Evolutionary conservation across 768 basidiomycete genomes (phyloP).

Genomic region (Hydnomerulius pinastri): DNA sequence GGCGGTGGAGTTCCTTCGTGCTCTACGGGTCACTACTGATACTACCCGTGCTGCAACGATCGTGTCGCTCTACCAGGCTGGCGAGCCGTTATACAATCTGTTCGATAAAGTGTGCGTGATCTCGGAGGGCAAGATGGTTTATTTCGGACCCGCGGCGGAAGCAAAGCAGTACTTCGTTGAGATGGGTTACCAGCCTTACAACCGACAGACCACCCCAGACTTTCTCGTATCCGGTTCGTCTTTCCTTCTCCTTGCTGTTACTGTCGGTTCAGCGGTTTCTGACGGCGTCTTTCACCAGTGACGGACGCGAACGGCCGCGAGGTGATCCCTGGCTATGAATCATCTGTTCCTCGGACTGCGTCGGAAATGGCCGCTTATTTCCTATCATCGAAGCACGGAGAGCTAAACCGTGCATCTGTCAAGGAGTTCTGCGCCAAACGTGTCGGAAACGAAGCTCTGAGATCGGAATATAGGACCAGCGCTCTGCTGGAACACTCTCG

Average conservation of each 20-base stretch:
- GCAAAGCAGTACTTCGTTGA: constrained; percentile 58
- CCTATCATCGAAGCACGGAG: constrained; percentile 38
- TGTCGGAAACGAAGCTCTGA: constrained; percentile 44
- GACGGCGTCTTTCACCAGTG: constrained; percentile 44
- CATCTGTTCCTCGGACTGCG: constrained; percentile 49
- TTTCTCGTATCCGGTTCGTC: constrained; percentile 48
- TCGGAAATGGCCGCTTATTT: constrained; percentile 55
- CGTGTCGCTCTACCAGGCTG: constrained; percentile 81
- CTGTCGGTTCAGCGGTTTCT: background rate
- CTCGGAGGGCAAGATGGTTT: constrained; percentile 54
- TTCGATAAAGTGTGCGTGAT: no score
- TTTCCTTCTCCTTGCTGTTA: background rate
- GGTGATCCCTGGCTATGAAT: constrained; percentile 40
- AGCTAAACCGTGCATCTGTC: constrained; percentile 46
- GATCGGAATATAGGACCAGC: constrained; percentile 44
- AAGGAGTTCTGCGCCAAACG: constrained; percentile 42
- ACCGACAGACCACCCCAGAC: constrained; percentile 59
- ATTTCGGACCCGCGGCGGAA: constrained; percentile 51
- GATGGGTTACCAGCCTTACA: constrained; percentile 52
- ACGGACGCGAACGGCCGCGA: constrained; percentile 62
- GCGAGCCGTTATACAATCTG: constrained; percentile 61
- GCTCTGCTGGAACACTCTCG: constrained; percentile 52
- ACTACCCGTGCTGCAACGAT: constrained; percentile 54
- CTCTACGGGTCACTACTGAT: constrained; percentile 67
- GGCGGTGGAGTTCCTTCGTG: constrained; percentile 69